Conservation (phyloP, 2,329 filamentous ascomycete genomes). For the Claviceps digitariae region DNA sequence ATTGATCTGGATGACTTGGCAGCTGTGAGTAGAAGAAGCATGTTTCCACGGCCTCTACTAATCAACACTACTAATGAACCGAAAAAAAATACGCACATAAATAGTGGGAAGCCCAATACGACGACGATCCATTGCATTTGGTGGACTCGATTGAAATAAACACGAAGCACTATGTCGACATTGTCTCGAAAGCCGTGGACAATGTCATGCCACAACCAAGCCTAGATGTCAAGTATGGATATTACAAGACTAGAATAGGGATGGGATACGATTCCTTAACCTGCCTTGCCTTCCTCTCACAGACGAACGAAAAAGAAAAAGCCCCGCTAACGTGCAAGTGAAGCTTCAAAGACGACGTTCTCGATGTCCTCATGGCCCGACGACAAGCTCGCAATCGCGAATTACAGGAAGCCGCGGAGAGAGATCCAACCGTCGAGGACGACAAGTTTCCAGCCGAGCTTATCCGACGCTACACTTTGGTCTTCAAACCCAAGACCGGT, state of each 20-base stretch:
- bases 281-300: background rate
- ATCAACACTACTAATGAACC: no score
- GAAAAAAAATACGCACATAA: no score
- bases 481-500: slow-evolving; percentile 83
- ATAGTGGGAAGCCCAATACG: slow-evolving; percentile 62
- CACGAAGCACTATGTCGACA: slow-evolving; percentile 88
- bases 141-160: slow-evolving; percentile 80
- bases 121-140: slow-evolving; percentile 51
- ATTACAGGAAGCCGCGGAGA: slow-evolving; percentile 52
- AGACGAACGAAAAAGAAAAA: no score
- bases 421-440: slow-evolving; percentile 51
- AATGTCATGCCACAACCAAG: slow-evolving; percentile 68
- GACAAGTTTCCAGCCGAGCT: slow-evolving; percentile 84
- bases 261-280: background rate
- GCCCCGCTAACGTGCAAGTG: background rate
- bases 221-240: slow-evolving; percentile 54
- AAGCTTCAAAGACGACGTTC: slow-evolving; percentile 91
- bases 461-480: slow-evolving; percentile 84
- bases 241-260: background rate
- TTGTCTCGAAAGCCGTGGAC: slow-evolving; percentile 80
- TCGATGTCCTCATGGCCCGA: slow-evolving; percentile 93
- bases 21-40: slow-evolving; percentile 35
- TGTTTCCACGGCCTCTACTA: background rate
- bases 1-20: slow-evolving; percentile 85
- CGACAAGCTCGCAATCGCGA: slow-evolving; percentile 75